Conservation (phyloP, 2,329 filamentous ascomycete species). For the Proliferodiscus dingleyae region DNA sequence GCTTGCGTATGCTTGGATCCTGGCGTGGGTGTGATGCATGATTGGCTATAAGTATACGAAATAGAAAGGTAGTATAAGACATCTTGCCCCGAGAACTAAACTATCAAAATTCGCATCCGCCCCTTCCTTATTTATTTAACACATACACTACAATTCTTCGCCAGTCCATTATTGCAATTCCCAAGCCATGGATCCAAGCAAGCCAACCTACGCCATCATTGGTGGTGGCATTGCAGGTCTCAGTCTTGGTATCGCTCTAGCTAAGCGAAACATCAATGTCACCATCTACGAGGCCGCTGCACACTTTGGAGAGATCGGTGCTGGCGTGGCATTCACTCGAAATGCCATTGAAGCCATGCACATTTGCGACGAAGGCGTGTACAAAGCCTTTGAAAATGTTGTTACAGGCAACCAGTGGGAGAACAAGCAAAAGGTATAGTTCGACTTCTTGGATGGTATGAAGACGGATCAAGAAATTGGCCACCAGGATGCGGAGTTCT, state of each 20-base stretch:
- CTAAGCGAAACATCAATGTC: constrained; percentile 6
- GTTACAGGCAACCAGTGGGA: constrained; percentile 8
- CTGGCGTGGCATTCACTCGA: constrained; percentile 18
- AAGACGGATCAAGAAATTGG: neutral
- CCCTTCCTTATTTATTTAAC: too few species aligned
- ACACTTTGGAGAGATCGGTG: constrained; percentile 20
- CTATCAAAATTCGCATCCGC: too few species aligned
- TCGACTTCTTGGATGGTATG: constrained; percentile 3
- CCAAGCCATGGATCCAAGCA: too few species aligned
- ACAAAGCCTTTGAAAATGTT: constrained; percentile 11
- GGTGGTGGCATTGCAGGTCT: constrained; percentile 24
- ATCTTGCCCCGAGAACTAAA: too few species aligned
- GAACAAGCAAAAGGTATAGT: constrained; percentile 24
- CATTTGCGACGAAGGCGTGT: constrained; percentile 14
- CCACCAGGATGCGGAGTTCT: too few species aligned
- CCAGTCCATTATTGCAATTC: too few species aligned
- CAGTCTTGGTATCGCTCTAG: constrained; percentile 16
- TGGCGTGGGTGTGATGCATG: too few species aligned
- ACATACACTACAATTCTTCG: too few species aligned
- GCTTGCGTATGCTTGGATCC: too few species aligned
- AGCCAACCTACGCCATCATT: constrained; percentile 14
- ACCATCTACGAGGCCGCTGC: constrained; percentile 21
- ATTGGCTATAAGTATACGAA: too few species aligned
- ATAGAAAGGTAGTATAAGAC: too few species aligned
- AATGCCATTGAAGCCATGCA: constrained; percentile 15